Conservation (phyloP, 768 basidiomycete genomes). For the Lentinula guzmanii region DNA sequence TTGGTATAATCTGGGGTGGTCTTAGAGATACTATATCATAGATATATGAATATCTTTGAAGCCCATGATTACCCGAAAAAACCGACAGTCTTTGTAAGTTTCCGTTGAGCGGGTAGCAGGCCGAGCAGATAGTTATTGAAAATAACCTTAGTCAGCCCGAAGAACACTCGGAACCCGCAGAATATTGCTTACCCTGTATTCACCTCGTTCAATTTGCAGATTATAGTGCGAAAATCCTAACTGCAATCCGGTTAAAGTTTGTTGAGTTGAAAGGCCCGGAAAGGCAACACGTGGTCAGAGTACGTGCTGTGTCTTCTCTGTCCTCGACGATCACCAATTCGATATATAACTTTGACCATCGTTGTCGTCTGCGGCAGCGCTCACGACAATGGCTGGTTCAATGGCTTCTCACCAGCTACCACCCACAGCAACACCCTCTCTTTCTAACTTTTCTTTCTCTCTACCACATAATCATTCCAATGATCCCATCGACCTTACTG, state of each 20-base stretch:
- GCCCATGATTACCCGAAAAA: neutral
- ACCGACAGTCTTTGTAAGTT: neutral
- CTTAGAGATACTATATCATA: conserved; percentile 16
- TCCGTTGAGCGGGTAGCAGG: neutral
- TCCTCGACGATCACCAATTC: neutral
- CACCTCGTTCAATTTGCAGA: no score
- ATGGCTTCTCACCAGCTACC: conserved; percentile 15
- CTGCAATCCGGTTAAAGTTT: neutral
- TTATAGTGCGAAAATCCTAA: no score
- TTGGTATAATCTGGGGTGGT: conserved; percentile 74
- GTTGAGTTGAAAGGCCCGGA: neutral
- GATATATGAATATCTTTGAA: no score
- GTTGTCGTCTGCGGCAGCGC: conserved; percentile 7
- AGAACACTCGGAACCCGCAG: neutral
- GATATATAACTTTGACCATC: neutral
- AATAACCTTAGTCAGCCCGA: neutral
- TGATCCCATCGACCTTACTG: conserved; percentile 65
- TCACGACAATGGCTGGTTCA: conserved; percentile 13
- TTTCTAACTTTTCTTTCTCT: conserved; percentile 29
- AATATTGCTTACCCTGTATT: neutral
- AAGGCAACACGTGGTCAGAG: neutral
- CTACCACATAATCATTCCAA: conserved; percentile 30
- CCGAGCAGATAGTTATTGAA: neutral
- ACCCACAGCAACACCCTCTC: conserved; percentile 23
- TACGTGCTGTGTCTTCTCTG: neutral